Evolutionary conservation across 768 basidiomycete species (phyloP).

Genomic region (Trametes gibbosa): DNA sequence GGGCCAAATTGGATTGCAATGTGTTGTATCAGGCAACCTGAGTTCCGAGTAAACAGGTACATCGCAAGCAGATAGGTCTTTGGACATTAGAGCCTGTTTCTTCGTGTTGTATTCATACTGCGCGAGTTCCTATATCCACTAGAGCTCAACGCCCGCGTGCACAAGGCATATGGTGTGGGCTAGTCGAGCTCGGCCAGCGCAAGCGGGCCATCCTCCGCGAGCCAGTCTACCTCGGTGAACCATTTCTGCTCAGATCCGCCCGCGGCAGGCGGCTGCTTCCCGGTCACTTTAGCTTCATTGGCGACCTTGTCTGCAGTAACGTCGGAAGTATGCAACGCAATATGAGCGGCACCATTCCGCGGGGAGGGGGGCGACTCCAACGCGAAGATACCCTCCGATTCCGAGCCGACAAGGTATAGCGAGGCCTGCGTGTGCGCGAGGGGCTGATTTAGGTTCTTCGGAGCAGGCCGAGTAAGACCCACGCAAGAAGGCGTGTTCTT

Average conservation of each 20-base stretch:
- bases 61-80: too few species aligned
- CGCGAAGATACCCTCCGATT: neutral
- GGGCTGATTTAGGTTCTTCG: neutral
- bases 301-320: neutral
- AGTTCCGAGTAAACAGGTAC: too few species aligned
- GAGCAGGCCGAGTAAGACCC: neutral
- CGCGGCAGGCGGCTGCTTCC: neutral
- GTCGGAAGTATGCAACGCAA: too few species aligned
- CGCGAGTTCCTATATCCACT: too few species aligned
- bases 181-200: neutral
- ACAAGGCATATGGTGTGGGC: too few species aligned
- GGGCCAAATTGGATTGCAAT: too few species aligned
- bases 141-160: too few species aligned
- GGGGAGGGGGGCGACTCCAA: neutral
- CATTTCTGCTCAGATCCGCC: neutral
- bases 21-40: too few species aligned
- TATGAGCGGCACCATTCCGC: neutral
- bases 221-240: slow-evolving; percentile 18
- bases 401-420: neutral
- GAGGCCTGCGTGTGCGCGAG: slow-evolving; percentile 10
- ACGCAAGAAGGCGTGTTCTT: neutral
- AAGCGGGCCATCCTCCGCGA: slow-evolving; percentile 11
- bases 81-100: too few species aligned
- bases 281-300: neutral
- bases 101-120: too few species aligned